Percentiles rank a stretch among this genome's conserved stretches.
Conservation (phyloP, 1,284 basidiomycete species). For the Thelephora terrestris region DNA sequence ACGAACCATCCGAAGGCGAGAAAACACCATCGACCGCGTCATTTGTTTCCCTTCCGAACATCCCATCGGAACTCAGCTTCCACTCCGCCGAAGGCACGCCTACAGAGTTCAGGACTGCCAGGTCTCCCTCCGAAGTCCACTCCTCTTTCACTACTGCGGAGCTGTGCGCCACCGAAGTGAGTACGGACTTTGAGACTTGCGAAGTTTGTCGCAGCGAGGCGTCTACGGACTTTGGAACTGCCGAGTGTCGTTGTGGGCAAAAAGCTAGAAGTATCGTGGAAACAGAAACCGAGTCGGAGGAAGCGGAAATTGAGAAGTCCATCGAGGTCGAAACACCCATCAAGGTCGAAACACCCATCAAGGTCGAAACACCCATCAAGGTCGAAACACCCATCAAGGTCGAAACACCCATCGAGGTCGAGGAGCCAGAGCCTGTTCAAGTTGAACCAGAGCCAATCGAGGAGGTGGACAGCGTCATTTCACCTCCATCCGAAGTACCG, state of each 20-base stretch:
- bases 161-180: constrained; percentile 30
- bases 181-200: constrained; percentile 42
- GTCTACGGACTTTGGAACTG: constrained; percentile 40
- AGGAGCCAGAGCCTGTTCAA: constrained; percentile 26
- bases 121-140: constrained; percentile 36
- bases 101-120: constrained; percentile 40
- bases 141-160: constrained; percentile 30
- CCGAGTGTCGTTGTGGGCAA: constrained; percentile 19
- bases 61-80: constrained; percentile 31
- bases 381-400: too few relatives aligned
- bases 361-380: too few relatives aligned
- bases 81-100: constrained; percentile 7
- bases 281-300: constrained; percentile 4
- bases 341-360: constrained; percentile 1
- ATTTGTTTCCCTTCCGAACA: constrained; percentile 34
- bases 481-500: background rate
- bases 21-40: constrained; percentile 33
- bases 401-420: constrained; percentile 5
- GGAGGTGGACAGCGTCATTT: constrained; percentile 16
- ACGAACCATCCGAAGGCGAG: constrained; percentile 7
- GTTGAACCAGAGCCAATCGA: constrained; percentile 23
- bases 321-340: background rate
- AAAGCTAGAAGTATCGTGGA: background rate
- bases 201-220: constrained; percentile 41
- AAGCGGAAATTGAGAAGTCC: constrained; percentile 1